Evolutionary conservation across 2,329 filamentous ascomycete genomes (phyloP), one percentile per base, ranked within the genome.

Genomic region (Claviceps africana): DNA sequence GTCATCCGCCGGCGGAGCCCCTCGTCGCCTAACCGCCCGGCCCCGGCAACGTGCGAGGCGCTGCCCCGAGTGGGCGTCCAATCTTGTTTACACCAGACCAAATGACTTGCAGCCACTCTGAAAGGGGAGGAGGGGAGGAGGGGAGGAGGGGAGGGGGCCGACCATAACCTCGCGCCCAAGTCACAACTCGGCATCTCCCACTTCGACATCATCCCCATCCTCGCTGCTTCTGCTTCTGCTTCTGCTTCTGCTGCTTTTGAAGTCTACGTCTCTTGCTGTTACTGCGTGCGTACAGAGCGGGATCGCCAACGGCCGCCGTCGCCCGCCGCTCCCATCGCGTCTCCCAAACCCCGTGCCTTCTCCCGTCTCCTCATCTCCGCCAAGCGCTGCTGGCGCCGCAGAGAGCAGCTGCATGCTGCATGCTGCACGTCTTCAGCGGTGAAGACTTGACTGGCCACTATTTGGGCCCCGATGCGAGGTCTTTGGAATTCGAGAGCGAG

Each of bases 321-420:
- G 53, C 53, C 56, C 55, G 60, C 58, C 50, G 28, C 40, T 33
- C 56, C 54, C 51, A 54, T 61, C 56, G 54, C 51, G 11, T 17
- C 4, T n/a, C 4, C 21, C 21, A 25, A 17, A 13, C 25, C 5
- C 17, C 13, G 25, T 17, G 21, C 22, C 22, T 55, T 35, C 22
- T 17, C 22, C 22, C 42, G 15, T 45, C 48, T 39, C 39, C 51
- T 39, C 40, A 40, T 35, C 28, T 46, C 48, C 30, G 48, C 35
- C 51, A 50, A 37, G 53, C 53, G 53, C 47, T 48, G 51, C 58
- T 56, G 71, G 59, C 67, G 70, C 56, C 66, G 74, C 68, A 72
- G 72, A 59, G 67, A 73, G 63, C 70, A 72, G 56, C 65, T 76
- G 65, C 72, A 77, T 65, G 56, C 65, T 76, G 65, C 72, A 77